phyloP scores from a whole-genome alignment of 768 basidiomycete genomes.

The Agrocybe praecox region DNA sequence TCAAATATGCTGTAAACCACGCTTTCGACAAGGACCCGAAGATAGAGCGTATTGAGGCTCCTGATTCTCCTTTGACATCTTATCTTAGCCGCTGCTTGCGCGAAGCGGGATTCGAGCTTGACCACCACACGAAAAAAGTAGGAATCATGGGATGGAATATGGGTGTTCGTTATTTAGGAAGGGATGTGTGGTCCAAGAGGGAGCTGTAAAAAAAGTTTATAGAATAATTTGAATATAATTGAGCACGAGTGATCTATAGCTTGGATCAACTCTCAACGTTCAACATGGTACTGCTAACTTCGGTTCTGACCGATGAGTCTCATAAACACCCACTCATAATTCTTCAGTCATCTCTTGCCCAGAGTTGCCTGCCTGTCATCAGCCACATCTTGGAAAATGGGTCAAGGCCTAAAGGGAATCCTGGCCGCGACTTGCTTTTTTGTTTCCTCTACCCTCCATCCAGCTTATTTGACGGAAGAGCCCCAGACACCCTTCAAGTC shows the following conservation, averaged over 20 bases:
- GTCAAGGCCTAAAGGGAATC: conserved; percentile 11
- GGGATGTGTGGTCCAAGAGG: conserved; percentile 45
- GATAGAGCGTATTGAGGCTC: conserved; percentile 47
- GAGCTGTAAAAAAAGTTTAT: conserved; percentile 1
- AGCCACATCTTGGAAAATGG: conserved; percentile 47
- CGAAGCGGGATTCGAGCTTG: conserved; percentile 50
- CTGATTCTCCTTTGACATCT: conserved; percentile 50
- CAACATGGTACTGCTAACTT: conserved; percentile 24
- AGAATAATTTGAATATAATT: not conserved
- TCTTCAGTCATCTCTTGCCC: conserved; percentile 61
- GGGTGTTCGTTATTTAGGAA: conserved; percentile 43
- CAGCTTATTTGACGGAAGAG: conserved; percentile 32
- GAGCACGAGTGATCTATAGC: not conserved
- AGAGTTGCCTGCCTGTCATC: conserved; percentile 59
- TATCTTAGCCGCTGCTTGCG: conserved; percentile 51
- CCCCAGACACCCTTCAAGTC: conserved; percentile 35
- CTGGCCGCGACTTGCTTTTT: conserved; percentile 41
- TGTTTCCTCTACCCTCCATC: conserved; percentile 59
- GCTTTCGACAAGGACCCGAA: conserved; percentile 51
- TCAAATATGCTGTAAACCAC: conserved; percentile 57
- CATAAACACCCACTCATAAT: conserved; percentile 47
- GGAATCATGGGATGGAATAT: conserved; percentile 64
- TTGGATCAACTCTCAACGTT: conserved; percentile 21
- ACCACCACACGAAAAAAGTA: conserved; percentile 43
- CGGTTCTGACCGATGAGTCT: conserved; percentile 20